Evolutionary conservation across 495 filamentous ascomycete genomes (phyloP).

Genomic region (Trichoderma reesei): DNA sequence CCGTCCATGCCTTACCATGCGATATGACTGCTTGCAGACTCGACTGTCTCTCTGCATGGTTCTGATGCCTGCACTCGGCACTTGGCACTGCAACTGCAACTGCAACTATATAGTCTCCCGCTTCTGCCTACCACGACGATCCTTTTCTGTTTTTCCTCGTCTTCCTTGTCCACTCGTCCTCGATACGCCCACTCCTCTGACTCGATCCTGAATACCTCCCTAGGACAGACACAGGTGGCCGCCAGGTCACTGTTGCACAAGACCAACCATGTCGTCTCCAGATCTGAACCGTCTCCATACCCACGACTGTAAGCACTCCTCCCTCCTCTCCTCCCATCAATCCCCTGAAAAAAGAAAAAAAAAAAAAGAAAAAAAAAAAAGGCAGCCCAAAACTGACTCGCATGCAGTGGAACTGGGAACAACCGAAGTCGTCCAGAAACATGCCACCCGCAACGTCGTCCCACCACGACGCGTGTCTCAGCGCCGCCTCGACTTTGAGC

Average conservation of each 20-base stretch:
- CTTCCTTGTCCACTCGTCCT: neutral
- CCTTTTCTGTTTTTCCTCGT: neutral
- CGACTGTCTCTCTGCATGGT: neutral
- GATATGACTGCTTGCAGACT: too few species aligned
- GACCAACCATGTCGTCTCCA: neutral
- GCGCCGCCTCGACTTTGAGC: conserved; percentile 41
- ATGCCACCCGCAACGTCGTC: conserved; percentile 36
- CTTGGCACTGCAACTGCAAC: too few species aligned
- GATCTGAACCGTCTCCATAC: neutral
- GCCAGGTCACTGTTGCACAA: neutral
- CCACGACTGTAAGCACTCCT: neutral
- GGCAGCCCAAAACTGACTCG: neutral
- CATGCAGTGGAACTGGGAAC: conserved; percentile 35
- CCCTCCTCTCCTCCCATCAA: neutral
- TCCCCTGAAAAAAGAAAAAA: neutral
- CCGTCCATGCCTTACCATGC: too few species aligned
- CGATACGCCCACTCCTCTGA: neutral
- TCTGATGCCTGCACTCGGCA: neutral
- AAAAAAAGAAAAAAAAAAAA: too few species aligned
- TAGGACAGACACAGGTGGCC: neutral
- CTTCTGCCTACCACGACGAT: neutral
- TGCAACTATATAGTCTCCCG: conserved; percentile 1
- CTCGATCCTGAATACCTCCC: too few species aligned
- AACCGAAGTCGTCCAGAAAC: conserved; percentile 39
- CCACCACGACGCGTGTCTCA: conserved; percentile 35